Base-by-base conservation (phyloP, 768 basidiomycete genomes). In the Lepiota venenata region DNA sequence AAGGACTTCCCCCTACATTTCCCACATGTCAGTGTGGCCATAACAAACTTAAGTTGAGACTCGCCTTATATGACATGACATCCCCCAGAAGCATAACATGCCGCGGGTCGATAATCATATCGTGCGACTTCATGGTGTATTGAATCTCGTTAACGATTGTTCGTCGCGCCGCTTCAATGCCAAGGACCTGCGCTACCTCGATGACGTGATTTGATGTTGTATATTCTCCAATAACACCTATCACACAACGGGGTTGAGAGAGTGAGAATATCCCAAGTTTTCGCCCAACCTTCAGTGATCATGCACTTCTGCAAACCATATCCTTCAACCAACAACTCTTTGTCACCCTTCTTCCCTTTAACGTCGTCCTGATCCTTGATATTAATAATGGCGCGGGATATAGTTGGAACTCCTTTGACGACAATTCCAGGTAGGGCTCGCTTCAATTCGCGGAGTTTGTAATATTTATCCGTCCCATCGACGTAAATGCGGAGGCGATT, bases 61-160 rank as follows among this genome's bases (percentile, higher is more conserved):
- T 32, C 55, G 87, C 93, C 84, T 99, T 99, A 74, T 96, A 98
- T 25, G 86, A 84, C 97, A 99, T 99, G 56, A 98, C 94, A 70
- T 99, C 97, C 45, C 95, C 97, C 10, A 99, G 83, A 37, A 99
- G 74, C 93, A 98, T 97, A 63, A 98, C 91, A 69, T 99, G 97
- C 50, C 97, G 90, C 57, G 96, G 95, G 68, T 99, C 97, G 63
- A 99, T 98, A 55, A 87, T 94, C 90, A 99, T 95, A 63, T 93
- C 93, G 74, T 99, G 97, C 51, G 87, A 88, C 60, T 84, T 82
- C 97, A 99, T 99, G 10, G 93, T 98, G 65, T 92, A 91, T 66
- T 96, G 90, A 61, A 98, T 97, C 68, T 99, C 93, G 64, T 96
- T 91, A 71, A 97, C 87, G 70, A 99, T 97, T 2, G 94, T 96